These are phyloP conservation scores for Tephrocybe sp. DNA, from an alignment of 768 basidiomycete genomes.

Conservation along the genomic window DNA sequence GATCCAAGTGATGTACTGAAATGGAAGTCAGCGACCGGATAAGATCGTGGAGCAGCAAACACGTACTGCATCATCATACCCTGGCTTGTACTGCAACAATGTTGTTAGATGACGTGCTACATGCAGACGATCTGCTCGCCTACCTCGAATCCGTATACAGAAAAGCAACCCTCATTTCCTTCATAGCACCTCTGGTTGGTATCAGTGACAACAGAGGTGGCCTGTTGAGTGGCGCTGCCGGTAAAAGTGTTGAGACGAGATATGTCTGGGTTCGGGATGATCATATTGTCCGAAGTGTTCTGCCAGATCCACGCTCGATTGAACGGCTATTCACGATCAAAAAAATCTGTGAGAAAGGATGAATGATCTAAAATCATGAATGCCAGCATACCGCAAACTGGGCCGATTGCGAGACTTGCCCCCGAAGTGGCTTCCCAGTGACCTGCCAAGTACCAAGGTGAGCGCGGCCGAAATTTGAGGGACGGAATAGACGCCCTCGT, in stretches of 20 bases:
- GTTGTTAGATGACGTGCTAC: background rate
- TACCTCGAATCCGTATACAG: constrained; percentile 76
- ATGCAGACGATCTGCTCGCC: constrained; percentile 14
- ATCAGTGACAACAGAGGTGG: constrained; percentile 67
- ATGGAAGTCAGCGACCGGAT: background rate
- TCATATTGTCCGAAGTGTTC: constrained; percentile 56
- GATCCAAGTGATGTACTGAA: constrained; percentile 81
- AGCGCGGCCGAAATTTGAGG: constrained; percentile 10
- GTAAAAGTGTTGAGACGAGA: constrained; percentile 61
- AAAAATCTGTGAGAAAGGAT: constrained; percentile 5
- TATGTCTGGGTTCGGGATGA: constrained; percentile 51
- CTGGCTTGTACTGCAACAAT: constrained; percentile 37
- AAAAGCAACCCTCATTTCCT: constrained; percentile 52
- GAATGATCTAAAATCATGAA: background rate
- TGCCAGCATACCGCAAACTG: constrained; percentile 65
- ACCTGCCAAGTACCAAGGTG: constrained; percentile 32
- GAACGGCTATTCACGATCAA: constrained; percentile 52
- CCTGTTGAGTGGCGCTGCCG: constrained; percentile 74
- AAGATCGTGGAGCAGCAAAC: background rate
- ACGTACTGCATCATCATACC: constrained; percentile 62
- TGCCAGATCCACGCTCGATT: constrained; percentile 68
- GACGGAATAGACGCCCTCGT: background rate
- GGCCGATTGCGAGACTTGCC: constrained; percentile 77
- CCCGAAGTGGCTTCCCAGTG: constrained; percentile 43
- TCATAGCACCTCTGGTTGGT: constrained; percentile 76